Base-by-base conservation (phyloP, 805 yeast genomes). In the Yarrowia sp. region DNA sequence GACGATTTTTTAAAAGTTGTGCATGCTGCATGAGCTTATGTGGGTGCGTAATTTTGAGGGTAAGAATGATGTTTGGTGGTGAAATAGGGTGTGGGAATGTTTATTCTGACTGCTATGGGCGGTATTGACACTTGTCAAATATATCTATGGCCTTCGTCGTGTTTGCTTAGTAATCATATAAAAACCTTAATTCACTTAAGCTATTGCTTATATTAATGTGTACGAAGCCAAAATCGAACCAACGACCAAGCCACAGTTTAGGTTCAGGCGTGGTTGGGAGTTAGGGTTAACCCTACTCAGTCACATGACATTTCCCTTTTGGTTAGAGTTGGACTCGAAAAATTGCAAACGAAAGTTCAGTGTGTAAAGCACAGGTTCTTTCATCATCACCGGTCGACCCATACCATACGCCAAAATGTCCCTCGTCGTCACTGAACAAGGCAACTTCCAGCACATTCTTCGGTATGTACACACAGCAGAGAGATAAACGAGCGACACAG, bases 371-470 rank as follows among this genome's bases (percentile, higher is more conserved):
- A 22, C 42, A 13, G 19, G 42, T 51, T 51, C 61, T 55, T 39
- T 55, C 61, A 55, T 55, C 61, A 55, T 39, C 61, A 29, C 61
- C 46, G 61, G 47, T 55, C 47, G 61, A 38, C 46, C 60, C 46
- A 47, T 19, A 38, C 35, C 14, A 55, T 33, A 58, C 58, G 58
- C 47, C 81, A 84, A 81, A 73, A 89, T 90, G 97, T 88, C 97
- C 80, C 86, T 90, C 86, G 97, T 91, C 83, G 94, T 94, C 81
- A 94, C 90, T 84, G 99, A 94, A 85, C 87, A 90, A 84, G 97
- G 96, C 81, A 89, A 94, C 81, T 94, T 96, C 96, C 99, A 96
- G 85, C 99, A 94, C 96, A 94, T 94, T 85, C 89, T 94, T 85
- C 99, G 97, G 94, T 88, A 88, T 81, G 94, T 87, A 61, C 44